Evolutionary conservation across 495 filamentous ascomycete species (phyloP), one percentile per base, ranked within the genome.

Genomic region (Astrothelium subdiscretum): DNA sequence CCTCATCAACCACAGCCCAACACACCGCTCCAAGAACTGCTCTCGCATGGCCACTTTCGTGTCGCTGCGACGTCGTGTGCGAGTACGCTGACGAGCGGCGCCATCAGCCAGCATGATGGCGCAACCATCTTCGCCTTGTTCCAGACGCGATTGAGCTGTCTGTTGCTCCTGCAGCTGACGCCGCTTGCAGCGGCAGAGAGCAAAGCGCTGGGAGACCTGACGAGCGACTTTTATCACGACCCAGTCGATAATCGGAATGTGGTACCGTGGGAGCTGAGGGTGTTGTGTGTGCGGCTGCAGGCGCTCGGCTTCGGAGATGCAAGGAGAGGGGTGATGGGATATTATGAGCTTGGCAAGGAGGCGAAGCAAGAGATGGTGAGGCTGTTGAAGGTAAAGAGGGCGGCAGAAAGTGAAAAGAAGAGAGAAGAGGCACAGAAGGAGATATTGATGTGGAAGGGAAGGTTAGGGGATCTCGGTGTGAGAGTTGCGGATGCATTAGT

Each of bases 321-420:
- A 20, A 80, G 91, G n/a, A 79, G 90, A 59, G 85, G 86, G n/a
- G 85, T 98, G 42, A 89, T 88, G 72, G 86, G 85, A 26, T 87
- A 94, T 69, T 97, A 96, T 69, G 91, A 95, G 62, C 79, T 98
- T 1, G 94, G 85, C 0, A 69, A 86, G 15, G 91, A 96, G 70
- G 88, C 85, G 1, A 76, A 92, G 31, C 72, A 71, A 0, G 78
- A 81, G 31, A 68, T 88, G 4, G 62, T 63, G 27, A 66, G 58
- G 26, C 15, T 54, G 48, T n/a, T 29, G 48, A 8, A 18, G 43
- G 11, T 11, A 22, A 48, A 8, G 48, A 20, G 70, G 6, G 42
- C 22, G 8, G 66, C 76, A 11, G 79, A 79, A 31, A 75, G 75
- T 18, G 71, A 77, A 24, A 29, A 54, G 48, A 15, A 29, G n/a